A percentile compares a stretch with the other conserved stretches of the same genome.
Evolutionary conservation across 495 filamentous ascomycete genomes (phyloP).

Genomic region (Tricharina praecox): DNA sequence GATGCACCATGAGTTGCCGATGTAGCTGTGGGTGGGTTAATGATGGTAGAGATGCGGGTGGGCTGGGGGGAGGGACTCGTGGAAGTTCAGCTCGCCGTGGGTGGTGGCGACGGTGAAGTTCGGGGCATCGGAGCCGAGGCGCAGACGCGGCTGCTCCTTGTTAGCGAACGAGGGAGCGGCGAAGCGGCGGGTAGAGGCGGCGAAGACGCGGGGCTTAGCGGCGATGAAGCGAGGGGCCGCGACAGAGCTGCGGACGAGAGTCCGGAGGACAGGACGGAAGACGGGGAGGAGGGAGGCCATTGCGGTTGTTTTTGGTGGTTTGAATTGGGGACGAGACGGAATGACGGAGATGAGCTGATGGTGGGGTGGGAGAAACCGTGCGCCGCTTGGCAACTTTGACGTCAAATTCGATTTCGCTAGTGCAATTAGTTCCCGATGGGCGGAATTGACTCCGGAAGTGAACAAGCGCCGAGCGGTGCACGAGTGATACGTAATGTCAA

Average conservation of each 20-base stretch:
- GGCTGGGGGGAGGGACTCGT: too few relatives aligned
- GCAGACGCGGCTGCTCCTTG: constrained; percentile 41
- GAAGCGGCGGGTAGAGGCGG: background rate
- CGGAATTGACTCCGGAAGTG: too few relatives aligned
- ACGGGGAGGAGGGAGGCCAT: constrained; percentile 4
- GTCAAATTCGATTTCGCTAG: too few relatives aligned
- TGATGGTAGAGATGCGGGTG: too few relatives aligned
- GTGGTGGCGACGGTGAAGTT: constrained; percentile 52
- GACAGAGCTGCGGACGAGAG: background rate
- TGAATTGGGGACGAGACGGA: too few relatives aligned
- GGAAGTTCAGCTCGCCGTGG: constrained; percentile 50
- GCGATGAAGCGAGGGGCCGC: background rate
- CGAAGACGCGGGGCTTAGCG: constrained; percentile 6
- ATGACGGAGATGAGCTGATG: too few relatives aligned
- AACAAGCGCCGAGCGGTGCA: too few relatives aligned
- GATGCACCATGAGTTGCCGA: constrained; percentile 45
- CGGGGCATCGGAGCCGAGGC: constrained; percentile 43
- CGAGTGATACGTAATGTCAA: too few relatives aligned
- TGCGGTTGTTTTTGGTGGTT: background rate
- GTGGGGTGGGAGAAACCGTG: too few relatives aligned
- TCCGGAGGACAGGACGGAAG: constrained; percentile 10
- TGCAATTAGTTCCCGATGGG: too few relatives aligned
- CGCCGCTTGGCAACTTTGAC: too few relatives aligned
- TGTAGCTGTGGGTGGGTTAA: constrained; percentile 33
- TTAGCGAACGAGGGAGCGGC: background rate